Evolutionary conservation across 2,329 filamentous ascomycete species (phyloP).

Genomic region (Nemania sp.): DNA sequence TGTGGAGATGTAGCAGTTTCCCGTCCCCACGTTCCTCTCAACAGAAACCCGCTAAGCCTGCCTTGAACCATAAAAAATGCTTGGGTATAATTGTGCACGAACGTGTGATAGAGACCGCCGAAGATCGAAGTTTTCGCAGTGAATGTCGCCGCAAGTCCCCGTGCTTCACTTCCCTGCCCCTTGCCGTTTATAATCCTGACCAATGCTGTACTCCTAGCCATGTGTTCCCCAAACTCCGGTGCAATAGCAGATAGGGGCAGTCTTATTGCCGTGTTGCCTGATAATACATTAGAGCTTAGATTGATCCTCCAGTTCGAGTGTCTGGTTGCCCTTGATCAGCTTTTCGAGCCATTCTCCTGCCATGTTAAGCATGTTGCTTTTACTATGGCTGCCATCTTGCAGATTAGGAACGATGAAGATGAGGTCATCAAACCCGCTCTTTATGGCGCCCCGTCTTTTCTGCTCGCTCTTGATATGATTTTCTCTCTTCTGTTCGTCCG

Average conservation of each 20-base stretch:
- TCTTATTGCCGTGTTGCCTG: not conserved
- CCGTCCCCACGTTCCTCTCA: not conserved
- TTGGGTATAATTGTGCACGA: slow-evolving; percentile 18
- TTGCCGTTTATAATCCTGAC: slow-evolving; percentile 1
- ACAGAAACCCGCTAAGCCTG: not conserved
- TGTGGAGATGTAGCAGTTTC: not conserved
- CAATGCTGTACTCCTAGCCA: slow-evolving; percentile 5
- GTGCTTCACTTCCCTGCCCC: not conserved
- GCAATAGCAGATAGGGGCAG: slow-evolving; percentile 5
- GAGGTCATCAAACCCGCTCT: slow-evolving; percentile 82
- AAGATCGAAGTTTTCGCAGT: slow-evolving; percentile 4
- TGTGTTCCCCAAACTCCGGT: slow-evolving; percentile 15
- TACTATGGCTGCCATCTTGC: slow-evolving; percentile 76
- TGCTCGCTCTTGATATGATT: slow-evolving; percentile 67
- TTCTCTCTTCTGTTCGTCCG: slow-evolving; percentile 83
- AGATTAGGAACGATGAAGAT: slow-evolving; percentile 76
- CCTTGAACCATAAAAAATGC: not conserved
- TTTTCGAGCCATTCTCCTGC: slow-evolving; percentile 79
- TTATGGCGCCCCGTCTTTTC: slow-evolving; percentile 68
- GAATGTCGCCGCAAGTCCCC: not conserved
- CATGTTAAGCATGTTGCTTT: slow-evolving; percentile 77
- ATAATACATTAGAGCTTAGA: not conserved
- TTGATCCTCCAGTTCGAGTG: slow-evolving; percentile 47
- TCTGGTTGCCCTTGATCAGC: slow-evolving; percentile 69
- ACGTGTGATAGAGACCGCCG: not conserved